Evolutionary conservation across 2,329 filamentous ascomycete genomes (phyloP), one percentile per base, ranked within the genome.

Genomic region (Trichoderma aggressivum): DNA sequence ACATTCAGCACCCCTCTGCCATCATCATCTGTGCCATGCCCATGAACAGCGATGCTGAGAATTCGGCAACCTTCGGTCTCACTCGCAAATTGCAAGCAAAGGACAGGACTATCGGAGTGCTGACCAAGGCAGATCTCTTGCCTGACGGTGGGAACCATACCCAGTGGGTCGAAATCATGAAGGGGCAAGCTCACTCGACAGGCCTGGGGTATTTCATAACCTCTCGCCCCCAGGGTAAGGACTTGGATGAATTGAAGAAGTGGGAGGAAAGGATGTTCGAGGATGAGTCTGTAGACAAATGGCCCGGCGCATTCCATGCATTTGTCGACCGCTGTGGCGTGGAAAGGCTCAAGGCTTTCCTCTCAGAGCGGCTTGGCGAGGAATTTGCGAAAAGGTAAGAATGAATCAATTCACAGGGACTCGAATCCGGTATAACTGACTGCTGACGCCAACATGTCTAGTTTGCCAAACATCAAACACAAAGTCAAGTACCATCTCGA

Each of bases 41-140:
- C 0, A 93, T 97, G 88, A 93, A 92, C 2, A 88, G 87, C 0
- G 94, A 97, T 71, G 87, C 92, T 0, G 90, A 92, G 2, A 94
- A 91, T 16, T 95, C 92, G 0, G 90, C 86, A 1, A 92, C 92
- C 0, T 89, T 92, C 12, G 85, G 86, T 0, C 84, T 93, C 3
- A 88, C 94, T 74, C 81, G 88, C 34, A 79, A 85, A 55, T 81
- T 88, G 1, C 83, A 83, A 1, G 91, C 91, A 0, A 83, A 86
- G 2, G 73, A 83, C 4, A 85, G 91, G 1, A 92, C 90, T 1
- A 85, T 92, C 67, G 93, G 93, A 0, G 92, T 97, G 0, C 85
- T 97, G 18, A 97, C 94, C 0, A 97, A 97, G 76, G 94, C 94
- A 0, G 94, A 97, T 73, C 86, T 92, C 0, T 81, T 94, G 0